Evolutionary conservation across 2,329 filamentous ascomycete species (phyloP).

Genomic region (Xylariaceae sp.): DNA sequence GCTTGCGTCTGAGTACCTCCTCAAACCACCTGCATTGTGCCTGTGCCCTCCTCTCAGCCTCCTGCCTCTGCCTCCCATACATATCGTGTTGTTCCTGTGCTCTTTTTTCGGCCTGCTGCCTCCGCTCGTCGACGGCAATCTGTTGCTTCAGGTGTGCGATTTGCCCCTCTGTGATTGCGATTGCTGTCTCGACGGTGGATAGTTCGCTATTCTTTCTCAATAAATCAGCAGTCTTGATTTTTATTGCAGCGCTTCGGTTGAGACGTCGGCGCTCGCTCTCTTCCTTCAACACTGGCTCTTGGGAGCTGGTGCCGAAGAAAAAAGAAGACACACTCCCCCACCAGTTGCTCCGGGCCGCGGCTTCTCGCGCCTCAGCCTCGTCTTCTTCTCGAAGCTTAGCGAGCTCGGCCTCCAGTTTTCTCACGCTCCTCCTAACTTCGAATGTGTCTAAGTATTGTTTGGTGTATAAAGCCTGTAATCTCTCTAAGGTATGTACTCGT

Average conservation of each 20-base stretch:
- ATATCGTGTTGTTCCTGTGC: neutral
- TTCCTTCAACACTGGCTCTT: neutral
- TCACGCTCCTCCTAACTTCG: neutral
- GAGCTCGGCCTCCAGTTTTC: conserved; percentile 5
- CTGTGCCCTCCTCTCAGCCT: neutral
- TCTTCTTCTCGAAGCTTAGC: conserved; percentile 2
- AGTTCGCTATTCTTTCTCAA: neutral
- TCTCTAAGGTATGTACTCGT: neutral
- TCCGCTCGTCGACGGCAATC: neutral
- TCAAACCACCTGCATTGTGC: neutral
- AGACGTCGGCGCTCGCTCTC: conserved; percentile 1
- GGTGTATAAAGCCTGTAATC: neutral
- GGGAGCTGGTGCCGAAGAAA: neutral
- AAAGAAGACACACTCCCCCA: neutral
- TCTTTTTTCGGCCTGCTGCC: neutral
- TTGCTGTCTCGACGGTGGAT: neutral
- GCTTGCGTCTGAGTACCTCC: neutral
- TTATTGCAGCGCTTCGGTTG: neutral
- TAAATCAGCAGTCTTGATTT: neutral
- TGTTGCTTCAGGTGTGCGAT: conserved; percentile 4
- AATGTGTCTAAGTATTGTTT: neutral
- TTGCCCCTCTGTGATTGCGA: neutral
- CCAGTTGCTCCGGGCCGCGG: neutral
- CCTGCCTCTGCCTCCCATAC: neutral
- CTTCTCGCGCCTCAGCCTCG: neutral